These are phyloP conservation scores for Zangia roseola DNA, from an alignment of 768 basidiomycete species.

Conservation along the genomic window DNA sequence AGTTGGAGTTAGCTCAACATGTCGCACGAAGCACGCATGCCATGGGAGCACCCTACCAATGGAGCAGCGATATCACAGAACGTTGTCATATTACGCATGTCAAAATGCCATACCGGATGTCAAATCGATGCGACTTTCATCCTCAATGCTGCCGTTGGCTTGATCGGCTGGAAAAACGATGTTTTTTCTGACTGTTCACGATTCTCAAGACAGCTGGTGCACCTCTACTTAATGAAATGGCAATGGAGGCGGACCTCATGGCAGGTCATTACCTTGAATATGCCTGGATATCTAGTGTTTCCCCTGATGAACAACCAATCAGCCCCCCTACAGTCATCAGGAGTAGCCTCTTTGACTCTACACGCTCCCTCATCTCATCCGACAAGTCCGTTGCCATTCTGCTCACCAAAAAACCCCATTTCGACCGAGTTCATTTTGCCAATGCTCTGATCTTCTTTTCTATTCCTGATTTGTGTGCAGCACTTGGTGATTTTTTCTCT, in stretches of 20 bases:
- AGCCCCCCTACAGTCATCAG: too few species aligned
- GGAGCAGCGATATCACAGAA: slow-evolving; percentile 12
- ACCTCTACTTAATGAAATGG: background rate
- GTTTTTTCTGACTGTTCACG: slow-evolving; percentile 4
- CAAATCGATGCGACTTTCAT: slow-evolving; percentile 1
- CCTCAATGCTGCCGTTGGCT: slow-evolving; percentile 9
- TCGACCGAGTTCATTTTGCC: too few species aligned
- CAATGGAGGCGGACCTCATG: background rate
- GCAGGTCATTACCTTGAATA: too few species aligned
- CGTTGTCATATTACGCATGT: slow-evolving; percentile 7
- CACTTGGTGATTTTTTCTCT: too few species aligned
- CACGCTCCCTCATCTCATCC: too few species aligned
- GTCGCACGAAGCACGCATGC: slow-evolving; percentile 19
- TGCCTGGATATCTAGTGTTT: too few species aligned
- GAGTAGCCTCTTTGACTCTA: too few species aligned
- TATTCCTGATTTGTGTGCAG: too few species aligned
- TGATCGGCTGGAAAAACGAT: slow-evolving; percentile 4
- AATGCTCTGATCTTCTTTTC: too few species aligned
- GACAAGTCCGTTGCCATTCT: too few species aligned
- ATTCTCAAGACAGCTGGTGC: background rate
- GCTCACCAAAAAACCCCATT: too few species aligned
- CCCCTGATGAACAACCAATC: too few species aligned
- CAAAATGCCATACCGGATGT: background rate
- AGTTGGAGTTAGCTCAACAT: slow-evolving; percentile 23
- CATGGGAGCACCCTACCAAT: slow-evolving; percentile 28